Evolutionary conservation across 768 basidiomycete species (phyloP).

Genomic region (Hygrophoropsis aurantiaca): DNA sequence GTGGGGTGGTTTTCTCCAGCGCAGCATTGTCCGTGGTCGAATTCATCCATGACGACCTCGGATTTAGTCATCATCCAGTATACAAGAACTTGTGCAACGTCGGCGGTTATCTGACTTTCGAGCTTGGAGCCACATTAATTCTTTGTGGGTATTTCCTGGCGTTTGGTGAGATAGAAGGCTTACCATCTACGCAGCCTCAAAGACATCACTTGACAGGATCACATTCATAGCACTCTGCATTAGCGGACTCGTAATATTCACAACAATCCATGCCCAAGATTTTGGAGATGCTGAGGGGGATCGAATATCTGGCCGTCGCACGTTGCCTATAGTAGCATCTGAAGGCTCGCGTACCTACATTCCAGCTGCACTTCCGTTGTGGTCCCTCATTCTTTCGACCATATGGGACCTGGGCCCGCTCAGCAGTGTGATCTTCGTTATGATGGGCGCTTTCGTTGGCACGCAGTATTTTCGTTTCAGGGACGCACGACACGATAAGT

Average conservation of each 20-base stretch:
- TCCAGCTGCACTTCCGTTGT: slow-evolving; percentile 8
- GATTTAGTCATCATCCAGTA: slow-evolving; percentile 22
- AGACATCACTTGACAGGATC: slow-evolving; percentile 8
- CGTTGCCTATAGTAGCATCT: slow-evolving; percentile 25
- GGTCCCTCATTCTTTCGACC: slow-evolving; percentile 6
- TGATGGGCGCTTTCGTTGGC: slow-evolving; percentile 13
- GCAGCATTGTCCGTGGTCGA: slow-evolving; percentile 19
- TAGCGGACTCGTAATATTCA: slow-evolving; percentile 30
- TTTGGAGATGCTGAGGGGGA: slow-evolving; percentile 34
- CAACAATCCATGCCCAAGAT: slow-evolving; percentile 39
- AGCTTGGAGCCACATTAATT: slow-evolving; percentile 33
- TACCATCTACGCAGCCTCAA: not conserved
- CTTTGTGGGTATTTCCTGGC: slow-evolving; percentile 12
- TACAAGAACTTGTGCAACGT: slow-evolving; percentile 31
- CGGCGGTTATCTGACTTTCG: slow-evolving; percentile 31
- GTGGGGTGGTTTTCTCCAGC: slow-evolving; percentile 14
- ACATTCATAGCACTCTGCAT: slow-evolving; percentile 18
- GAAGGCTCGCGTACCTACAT: slow-evolving; percentile 15
- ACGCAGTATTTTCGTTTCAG: slow-evolving; percentile 13
- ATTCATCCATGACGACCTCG: slow-evolving; percentile 30
- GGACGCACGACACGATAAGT: slow-evolving; percentile 8
- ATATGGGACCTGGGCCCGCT: slow-evolving; percentile 11
- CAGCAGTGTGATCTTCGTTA: slow-evolving; percentile 7
- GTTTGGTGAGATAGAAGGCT: not conserved
- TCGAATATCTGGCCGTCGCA: slow-evolving; percentile 24